phyloP scores from a whole-genome alignment of 192 early-diverging fungal genomes.

The Coemansia sp. region DNA sequence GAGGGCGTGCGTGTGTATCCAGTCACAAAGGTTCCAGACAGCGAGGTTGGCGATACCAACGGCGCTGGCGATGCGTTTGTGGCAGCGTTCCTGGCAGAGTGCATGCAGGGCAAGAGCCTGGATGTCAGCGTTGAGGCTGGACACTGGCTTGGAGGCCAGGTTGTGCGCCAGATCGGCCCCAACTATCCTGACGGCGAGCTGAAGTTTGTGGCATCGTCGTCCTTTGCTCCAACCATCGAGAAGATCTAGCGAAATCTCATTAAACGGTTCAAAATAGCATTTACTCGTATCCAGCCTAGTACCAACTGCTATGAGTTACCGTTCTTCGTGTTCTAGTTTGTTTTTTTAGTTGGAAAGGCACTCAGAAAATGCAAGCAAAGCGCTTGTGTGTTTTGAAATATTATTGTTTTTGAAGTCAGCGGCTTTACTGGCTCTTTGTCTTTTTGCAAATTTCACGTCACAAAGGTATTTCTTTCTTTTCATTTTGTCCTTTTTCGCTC shows the following conservation, averaged over 20 bases:
- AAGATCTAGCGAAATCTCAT: constrained; percentile 17
- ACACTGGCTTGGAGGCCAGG: constrained; percentile 86
- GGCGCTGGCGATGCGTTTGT: constrained; percentile 98
- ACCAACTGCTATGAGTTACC: no score
- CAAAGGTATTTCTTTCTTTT: background rate
- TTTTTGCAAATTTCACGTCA: background rate
- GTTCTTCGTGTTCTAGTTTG: no score
- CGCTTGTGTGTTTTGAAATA: no score
- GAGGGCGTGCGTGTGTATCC: constrained; percentile 64
- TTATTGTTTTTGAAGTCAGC: no score
- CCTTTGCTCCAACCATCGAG: constrained; percentile 37
- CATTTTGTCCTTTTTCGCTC: background rate
- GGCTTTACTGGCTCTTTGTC: background rate
- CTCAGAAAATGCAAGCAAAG: no score
- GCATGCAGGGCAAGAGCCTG: constrained; percentile 69
- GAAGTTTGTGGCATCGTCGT: constrained; percentile 30
- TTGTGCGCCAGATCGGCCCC: constrained; percentile 78
- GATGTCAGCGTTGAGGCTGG: constrained; percentile 79
- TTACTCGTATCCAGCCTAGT: no score
- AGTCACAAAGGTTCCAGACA: constrained; percentile 58
- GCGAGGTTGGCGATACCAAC: constrained; percentile 94
- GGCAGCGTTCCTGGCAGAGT: constrained; percentile 89
- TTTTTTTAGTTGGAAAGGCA: no score
- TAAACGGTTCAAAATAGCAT: no score
- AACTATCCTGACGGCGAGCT: constrained; percentile 66